Conservation (phyloP, 139 green algal species). For the Yamagishiella unicocca region DNA sequence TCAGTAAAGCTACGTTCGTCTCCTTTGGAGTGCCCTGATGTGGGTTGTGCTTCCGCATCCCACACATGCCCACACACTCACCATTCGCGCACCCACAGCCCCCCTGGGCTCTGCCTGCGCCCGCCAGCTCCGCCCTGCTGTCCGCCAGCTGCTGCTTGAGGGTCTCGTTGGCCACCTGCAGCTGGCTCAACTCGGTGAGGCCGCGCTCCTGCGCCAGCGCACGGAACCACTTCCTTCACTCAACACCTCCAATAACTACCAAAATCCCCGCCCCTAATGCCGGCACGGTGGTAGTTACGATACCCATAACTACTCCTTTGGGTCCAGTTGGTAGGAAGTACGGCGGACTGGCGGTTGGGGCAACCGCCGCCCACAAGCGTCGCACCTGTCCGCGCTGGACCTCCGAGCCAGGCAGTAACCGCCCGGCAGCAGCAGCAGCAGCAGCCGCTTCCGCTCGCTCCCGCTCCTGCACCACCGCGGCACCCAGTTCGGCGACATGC, state of each 20-base stretch:
- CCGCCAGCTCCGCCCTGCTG: constrained; percentile 2
- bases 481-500: background rate
- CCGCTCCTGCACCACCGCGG: background rate
- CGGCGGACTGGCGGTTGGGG: no score
- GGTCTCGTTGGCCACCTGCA: background rate
- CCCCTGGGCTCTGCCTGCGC: background rate
- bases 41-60: no score
- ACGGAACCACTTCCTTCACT: no score
- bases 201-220: background rate
- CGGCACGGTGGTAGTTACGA: no score
- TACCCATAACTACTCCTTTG: no score
- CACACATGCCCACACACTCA: no score
- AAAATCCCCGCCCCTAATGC: no score
- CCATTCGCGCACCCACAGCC: background rate
- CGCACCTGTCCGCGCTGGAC: background rate
- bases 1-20: no score
- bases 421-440: background rate
- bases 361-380: no score
- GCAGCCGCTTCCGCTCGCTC: background rate
- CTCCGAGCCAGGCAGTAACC: background rate
- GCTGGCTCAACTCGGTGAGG: background rate
- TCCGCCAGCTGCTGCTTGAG: constrained; percentile 36
- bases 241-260: no score
- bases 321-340: no score
- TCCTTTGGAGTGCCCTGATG: no score